These are phyloP conservation scores for Morella rubra DNA, from an alignment of 306 rosid genomes.

Conservation along the genomic window DNA sequence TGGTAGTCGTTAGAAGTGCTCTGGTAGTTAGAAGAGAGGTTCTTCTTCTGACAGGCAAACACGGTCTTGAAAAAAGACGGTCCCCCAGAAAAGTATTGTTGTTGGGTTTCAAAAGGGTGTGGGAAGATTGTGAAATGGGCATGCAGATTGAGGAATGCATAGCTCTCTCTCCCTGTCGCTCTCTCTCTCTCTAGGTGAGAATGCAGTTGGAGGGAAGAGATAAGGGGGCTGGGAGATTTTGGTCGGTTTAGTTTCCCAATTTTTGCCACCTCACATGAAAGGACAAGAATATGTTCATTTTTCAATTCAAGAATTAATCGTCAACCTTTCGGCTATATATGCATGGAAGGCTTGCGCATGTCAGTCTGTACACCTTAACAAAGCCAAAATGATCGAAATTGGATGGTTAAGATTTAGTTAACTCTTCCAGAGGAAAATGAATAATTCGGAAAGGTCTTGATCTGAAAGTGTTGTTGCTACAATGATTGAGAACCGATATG, in stretches of 20 bases:
- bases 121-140: conserved; percentile 53
- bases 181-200: conserved; percentile 9
- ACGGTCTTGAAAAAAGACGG: conserved; percentile 33
- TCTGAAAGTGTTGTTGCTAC: too few relatives aligned
- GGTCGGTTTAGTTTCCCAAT: conserved; percentile 33
- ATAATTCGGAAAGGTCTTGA: too few relatives aligned
- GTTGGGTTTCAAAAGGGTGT: conserved; percentile 46
- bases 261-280: background rate
- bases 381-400: too few relatives aligned
- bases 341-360: too few relatives aligned
- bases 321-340: too few relatives aligned
- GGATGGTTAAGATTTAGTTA: too few relatives aligned
- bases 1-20: conserved; percentile 59
- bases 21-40: conserved; percentile 42
- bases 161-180: conserved; percentile 3
- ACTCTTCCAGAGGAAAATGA: too few relatives aligned
- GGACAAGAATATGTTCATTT: background rate
- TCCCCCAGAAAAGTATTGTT: conserved; percentile 44
- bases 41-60: conserved; percentile 44
- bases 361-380: too few relatives aligned
- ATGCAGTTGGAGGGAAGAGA: conserved; percentile 41
- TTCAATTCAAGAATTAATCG: too few relatives aligned
- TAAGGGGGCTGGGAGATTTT: conserved; percentile 43
- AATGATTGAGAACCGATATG: too few relatives aligned
- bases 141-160: conserved; percentile 62